Evolutionary conservation across 441 rosid genomes (phyloP).

Genomic region (Bruguiera hainesii): DNA sequence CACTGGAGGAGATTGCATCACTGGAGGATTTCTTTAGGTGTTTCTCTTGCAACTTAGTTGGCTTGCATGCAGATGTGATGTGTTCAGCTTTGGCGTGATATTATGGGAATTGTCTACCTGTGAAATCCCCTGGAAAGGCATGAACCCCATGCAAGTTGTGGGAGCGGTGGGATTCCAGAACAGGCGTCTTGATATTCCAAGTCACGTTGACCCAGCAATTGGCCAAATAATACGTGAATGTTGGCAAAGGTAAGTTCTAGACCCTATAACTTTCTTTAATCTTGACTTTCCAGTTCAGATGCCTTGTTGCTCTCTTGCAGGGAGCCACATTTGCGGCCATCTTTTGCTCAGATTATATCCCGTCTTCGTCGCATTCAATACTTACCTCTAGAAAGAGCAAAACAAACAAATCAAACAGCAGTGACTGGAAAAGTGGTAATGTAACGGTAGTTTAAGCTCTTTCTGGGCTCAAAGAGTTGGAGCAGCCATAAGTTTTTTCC

Average conservation of each 20-base stretch:
- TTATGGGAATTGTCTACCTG: conserved; percentile 89
- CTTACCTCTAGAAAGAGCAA: conserved; percentile 43
- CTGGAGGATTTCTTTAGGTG: conserved; percentile 7
- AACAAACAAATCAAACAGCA: conserved; percentile 25
- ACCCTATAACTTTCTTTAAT: neutral
- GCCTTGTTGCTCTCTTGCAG: conserved; percentile 36
- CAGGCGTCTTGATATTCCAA: conserved; percentile 84
- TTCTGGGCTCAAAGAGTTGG: conserved; percentile 65
- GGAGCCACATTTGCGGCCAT: conserved; percentile 81
- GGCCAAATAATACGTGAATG: conserved; percentile 81
- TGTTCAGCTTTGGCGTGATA: conserved; percentile 98
- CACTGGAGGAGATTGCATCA: conserved; percentile 4
- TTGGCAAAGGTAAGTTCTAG: conserved; percentile 76
- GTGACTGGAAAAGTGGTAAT: conserved; percentile 21
- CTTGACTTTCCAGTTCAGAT: neutral
- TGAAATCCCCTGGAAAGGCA: conserved; percentile 85
- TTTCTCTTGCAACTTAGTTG: conserved; percentile 23
- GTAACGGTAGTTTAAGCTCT: conserved; percentile 31
- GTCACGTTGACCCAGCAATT: conserved; percentile 58
- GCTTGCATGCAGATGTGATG: conserved; percentile 74
- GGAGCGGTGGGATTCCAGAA: conserved; percentile 99
- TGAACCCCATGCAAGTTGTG: conserved; percentile 99
- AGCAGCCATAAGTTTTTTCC: conserved; percentile 28
- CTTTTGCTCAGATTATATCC: conserved; percentile 70
- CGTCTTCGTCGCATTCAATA: conserved; percentile 57